phyloP scores from a whole-genome alignment of 228 moss, liverwort and hornwort genomes.

The Sphagnum magellanicum region DNA sequence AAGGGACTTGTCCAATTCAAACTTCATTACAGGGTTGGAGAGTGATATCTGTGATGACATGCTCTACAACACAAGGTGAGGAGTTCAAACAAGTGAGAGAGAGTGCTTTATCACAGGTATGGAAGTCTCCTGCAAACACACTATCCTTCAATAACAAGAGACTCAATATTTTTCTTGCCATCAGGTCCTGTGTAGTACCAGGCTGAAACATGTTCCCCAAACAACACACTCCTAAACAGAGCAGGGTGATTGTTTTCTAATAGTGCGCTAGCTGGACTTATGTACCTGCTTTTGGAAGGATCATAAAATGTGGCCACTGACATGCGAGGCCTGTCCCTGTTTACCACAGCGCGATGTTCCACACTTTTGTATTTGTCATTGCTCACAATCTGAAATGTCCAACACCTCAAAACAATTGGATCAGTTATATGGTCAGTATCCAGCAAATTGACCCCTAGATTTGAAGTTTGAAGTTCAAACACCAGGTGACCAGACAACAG shows the following conservation, averaged over 20 bases:
- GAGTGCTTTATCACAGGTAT: too few species aligned
- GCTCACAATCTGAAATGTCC: slow-evolving; percentile 60
- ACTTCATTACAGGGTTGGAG: too few species aligned
- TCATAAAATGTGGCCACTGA: slow-evolving; percentile 86
- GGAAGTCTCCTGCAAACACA: too few species aligned
- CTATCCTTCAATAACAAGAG: slow-evolving; percentile 34
- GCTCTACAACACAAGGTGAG: too few species aligned
- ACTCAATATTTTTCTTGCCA: slow-evolving; percentile 89
- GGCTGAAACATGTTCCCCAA: slow-evolving; percentile 63
- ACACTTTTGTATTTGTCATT: slow-evolving; percentile 89
- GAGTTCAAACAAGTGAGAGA: too few species aligned
- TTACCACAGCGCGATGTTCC: slow-evolving; percentile 89
- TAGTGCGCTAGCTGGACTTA: slow-evolving; percentile 52
- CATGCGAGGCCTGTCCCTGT: slow-evolving; percentile 43
- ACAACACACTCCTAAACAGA: slow-evolving; percentile 56
- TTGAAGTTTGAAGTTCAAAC: too few species aligned
- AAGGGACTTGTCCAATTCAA: too few species aligned
- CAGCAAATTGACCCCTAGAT: too few species aligned
- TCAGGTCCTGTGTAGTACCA: slow-evolving; percentile 98
- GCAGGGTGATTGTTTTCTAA: slow-evolving; percentile 44
- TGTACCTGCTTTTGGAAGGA: slow-evolving; percentile 54
- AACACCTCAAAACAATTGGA: not conserved
- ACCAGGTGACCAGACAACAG: too few species aligned
- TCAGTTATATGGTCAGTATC: too few species aligned
- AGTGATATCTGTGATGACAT: too few species aligned